phyloP scores from a whole-genome alignment of 345 rosid genomes.

The Syzygium oleosum region DNA sequence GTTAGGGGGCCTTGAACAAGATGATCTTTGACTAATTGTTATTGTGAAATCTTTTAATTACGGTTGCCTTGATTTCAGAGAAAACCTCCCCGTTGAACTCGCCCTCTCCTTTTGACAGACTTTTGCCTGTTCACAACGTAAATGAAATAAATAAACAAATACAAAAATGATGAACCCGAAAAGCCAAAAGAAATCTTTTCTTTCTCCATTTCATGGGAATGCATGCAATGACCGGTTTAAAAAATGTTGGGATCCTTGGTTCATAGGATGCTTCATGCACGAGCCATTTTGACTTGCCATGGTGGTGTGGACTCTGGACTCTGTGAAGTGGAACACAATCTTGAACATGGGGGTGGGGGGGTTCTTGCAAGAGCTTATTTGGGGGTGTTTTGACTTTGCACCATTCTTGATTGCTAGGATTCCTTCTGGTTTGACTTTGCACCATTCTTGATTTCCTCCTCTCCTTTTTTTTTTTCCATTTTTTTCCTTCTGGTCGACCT shows the following conservation, averaged over 20 bases:
- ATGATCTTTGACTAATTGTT: constrained; percentile 24
- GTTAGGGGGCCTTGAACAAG: constrained; percentile 29
- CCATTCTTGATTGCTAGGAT: constrained; percentile 8
- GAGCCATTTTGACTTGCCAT: constrained; percentile 13
- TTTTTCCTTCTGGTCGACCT: background rate
- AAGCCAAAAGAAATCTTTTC: background rate
- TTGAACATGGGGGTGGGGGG: constrained; percentile 2
- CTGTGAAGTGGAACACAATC: background rate
- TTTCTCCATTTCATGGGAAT: constrained; percentile 4
- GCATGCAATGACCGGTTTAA: background rate
- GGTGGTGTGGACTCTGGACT: background rate
- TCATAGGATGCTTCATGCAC: constrained; percentile 43
- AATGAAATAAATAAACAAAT: background rate
- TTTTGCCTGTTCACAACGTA: background rate
- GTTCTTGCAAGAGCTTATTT: background rate
- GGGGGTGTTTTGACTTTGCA: constrained; percentile 5
- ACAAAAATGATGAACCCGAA: background rate
- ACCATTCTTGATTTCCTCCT: background rate
- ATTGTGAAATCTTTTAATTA: constrained; percentile 3
- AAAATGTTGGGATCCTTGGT: background rate
- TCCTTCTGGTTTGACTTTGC: background rate
- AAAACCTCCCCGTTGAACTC: background rate
- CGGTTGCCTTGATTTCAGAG: constrained; percentile 44
- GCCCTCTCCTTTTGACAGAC: background rate
- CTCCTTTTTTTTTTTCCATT: fast-evolving